Percentiles rank a stretch among this genome's conserved stretches.
Conservation (phyloP, 345 rosid genomes). For the Citrus sp. region DNA sequence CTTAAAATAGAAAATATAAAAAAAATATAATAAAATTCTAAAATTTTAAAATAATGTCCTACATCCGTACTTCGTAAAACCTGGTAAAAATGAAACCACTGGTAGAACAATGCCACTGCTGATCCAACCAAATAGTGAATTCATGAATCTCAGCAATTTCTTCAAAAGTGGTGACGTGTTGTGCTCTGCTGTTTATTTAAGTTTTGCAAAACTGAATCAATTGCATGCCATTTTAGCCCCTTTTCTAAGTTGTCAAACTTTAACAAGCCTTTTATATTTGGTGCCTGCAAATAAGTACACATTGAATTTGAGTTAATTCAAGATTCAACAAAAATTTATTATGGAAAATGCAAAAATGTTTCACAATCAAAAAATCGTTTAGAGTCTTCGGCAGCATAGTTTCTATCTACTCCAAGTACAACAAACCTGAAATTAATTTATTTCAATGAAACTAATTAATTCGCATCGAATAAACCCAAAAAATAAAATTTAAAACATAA, state of each 20-base stretch:
- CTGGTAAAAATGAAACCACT: too few relatives aligned
- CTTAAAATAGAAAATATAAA: too few relatives aligned
- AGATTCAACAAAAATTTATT: too few relatives aligned
- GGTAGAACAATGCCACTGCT: too few relatives aligned
- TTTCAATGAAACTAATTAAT: too few relatives aligned
- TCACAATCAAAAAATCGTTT: neutral
- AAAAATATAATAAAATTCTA: too few relatives aligned
- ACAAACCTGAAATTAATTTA: neutral
- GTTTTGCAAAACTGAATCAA: slow-evolving; percentile 38
- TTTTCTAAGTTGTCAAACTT: slow-evolving; percentile 47
- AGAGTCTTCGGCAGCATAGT: slow-evolving; percentile 63
- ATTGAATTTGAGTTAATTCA: neutral
- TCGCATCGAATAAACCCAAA: too few relatives aligned
- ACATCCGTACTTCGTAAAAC: too few relatives aligned
- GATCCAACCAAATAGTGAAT: too few relatives aligned
- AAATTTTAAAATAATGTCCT: too few relatives aligned
- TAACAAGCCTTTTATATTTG: slow-evolving; percentile 43
- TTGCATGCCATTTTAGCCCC: slow-evolving; percentile 46
- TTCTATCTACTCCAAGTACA: slow-evolving; percentile 16
- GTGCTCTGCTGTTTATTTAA: slow-evolving; percentile 38
- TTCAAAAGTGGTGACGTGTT: slow-evolving; percentile 48
- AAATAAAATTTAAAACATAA: too few relatives aligned
- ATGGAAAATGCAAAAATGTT: neutral
- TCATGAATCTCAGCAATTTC: slow-evolving; percentile 23
- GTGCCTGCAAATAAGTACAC: slow-evolving; percentile 32